These are phyloP conservation scores for Colletotrichum salicis DNA, from an alignment of 2,329 filamentous ascomycete genomes.

Conservation along the genomic window DNA sequence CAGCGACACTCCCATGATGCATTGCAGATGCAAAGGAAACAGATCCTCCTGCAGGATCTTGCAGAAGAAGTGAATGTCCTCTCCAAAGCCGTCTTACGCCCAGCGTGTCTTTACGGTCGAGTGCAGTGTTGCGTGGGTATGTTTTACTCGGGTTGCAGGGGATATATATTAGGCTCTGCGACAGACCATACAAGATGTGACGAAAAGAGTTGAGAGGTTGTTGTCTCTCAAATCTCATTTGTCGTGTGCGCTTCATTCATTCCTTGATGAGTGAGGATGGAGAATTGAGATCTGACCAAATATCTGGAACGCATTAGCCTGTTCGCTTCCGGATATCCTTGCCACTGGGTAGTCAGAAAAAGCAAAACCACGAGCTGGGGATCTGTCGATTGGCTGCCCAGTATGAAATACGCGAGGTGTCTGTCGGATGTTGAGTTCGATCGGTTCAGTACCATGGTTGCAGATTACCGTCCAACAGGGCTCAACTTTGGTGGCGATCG, in stretches of 20 bases:
- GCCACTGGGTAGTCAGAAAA: background rate
- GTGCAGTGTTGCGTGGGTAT: background rate
- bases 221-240: constrained; percentile 3
- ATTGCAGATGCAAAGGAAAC: background rate
- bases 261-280: background rate
- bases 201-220: background rate
- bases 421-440: constrained; percentile 2
- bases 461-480: background rate
- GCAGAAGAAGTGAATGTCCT: constrained; percentile 7
- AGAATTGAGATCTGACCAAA: constrained; percentile 28
- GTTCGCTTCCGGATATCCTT: constrained; percentile 1
- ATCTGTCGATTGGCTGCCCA: constrained; percentile 6
- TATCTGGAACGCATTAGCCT: constrained; percentile 7
- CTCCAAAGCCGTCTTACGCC: background rate
- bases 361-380: constrained; percentile 20
- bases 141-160: constrained; percentile 3
- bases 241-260: constrained; percentile 6
- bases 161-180: background rate
- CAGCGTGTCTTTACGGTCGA: background rate
- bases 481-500: constrained; percentile 6
- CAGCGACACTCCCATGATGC: background rate
- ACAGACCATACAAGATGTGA: background rate
- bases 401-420: constrained; percentile 1
- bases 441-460: constrained; percentile 1
- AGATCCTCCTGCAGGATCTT: constrained; percentile 33